Conservation (phyloP, 129 eudicot species). For the Tagetes patula region DNA sequence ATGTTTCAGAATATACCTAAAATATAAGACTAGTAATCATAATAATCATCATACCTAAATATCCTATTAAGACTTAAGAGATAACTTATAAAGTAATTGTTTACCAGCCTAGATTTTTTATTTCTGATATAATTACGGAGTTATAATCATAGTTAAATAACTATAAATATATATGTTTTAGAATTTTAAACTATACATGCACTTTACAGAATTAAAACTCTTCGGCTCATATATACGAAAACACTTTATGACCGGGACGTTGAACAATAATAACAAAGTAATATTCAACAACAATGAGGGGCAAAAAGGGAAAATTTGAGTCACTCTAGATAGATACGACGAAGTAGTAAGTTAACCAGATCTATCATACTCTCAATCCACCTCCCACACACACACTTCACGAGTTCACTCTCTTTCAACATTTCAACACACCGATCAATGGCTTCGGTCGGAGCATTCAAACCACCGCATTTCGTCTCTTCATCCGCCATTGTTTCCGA, state of each 20-base stretch:
- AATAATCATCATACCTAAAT: neutral
- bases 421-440: constrained; percentile 20
- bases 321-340: constrained; percentile 26
- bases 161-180: too few relatives aligned
- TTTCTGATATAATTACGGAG: too few relatives aligned
- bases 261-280: neutral
- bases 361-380: constrained; percentile 27
- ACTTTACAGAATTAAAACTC: too few relatives aligned
- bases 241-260: too few relatives aligned
- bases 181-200: too few relatives aligned
- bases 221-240: too few relatives aligned
- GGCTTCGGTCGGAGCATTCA: constrained; percentile 56
- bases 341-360: constrained; percentile 30
- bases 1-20: neutral
- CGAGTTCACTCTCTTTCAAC: constrained; percentile 38
- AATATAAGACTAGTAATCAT: neutral
- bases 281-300: constrained; percentile 5
- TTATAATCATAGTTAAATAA: too few relatives aligned
- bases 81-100: too few relatives aligned
- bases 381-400: constrained; percentile 19
- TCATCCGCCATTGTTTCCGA: constrained; percentile 26
- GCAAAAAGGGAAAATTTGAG: constrained; percentile 10
- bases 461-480: constrained; percentile 31
- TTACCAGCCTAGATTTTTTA: too few relatives aligned
- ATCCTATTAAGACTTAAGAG: neutral